phyloP scores from a whole-genome alignment of 2,329 filamentous ascomycete species.

The Xylaria hypoxylon region DNA sequence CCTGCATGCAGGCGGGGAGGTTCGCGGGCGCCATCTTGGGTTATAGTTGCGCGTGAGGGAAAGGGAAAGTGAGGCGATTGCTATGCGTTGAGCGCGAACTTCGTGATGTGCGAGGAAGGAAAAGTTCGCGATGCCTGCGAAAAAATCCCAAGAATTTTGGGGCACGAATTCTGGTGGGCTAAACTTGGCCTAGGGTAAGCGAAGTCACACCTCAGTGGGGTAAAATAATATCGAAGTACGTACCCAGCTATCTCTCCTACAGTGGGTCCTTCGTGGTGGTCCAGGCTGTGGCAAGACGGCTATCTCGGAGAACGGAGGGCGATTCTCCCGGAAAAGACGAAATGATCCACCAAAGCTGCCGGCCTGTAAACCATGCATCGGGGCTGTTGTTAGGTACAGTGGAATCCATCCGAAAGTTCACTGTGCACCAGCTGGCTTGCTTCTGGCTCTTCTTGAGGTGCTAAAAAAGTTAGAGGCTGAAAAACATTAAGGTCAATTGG shows the following conservation, averaged over 20 bases:
- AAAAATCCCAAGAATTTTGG: conserved; percentile 40
- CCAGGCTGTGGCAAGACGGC: neutral
- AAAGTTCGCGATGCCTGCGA: conserved; percentile 57
- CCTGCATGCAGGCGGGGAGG: conserved; percentile 95
- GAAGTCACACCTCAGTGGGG: conserved; percentile 32
- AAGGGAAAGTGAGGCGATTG: conserved; percentile 47
- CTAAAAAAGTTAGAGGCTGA: conserved; percentile 35
- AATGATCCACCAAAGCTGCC: conserved; percentile 15
- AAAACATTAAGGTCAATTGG: conserved; percentile 17
- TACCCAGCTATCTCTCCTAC: neutral
- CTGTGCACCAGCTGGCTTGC: conserved; percentile 25
- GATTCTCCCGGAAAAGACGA: conserved; percentile 20
- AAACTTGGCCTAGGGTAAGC: conserved; percentile 40
- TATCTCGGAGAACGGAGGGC: conserved; percentile 18
- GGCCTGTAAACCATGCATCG: neutral
- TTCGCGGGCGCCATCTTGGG: conserved; percentile 94
- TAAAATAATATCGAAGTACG: neutral
- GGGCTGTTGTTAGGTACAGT: conserved; percentile 15
- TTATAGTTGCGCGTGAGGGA: conserved; percentile 44
- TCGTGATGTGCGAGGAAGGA: conserved; percentile 48
- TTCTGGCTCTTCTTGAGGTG: conserved; percentile 14
- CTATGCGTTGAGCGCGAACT: conserved; percentile 46
- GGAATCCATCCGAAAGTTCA: neutral
- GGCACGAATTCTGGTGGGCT: conserved; percentile 41
- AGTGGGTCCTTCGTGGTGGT: neutral